Conservation (phyloP, 306 rosid species). For the Malus fusca region DNA sequence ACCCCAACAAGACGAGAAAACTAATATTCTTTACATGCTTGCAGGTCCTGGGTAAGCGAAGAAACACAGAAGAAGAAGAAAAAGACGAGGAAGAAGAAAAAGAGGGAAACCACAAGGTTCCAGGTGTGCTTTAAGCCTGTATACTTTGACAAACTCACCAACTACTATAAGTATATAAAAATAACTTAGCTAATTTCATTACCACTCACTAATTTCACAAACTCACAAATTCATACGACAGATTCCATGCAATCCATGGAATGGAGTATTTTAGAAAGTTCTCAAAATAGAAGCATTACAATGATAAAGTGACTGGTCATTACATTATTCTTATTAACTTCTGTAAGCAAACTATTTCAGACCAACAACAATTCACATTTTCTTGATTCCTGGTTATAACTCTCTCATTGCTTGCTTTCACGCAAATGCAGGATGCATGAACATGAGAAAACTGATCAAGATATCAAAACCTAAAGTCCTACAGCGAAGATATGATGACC, state of each 20-base stretch:
- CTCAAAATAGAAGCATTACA: not conserved
- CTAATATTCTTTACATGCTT: constrained; percentile 21
- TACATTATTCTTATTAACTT: not conserved
- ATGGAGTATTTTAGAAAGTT: not conserved
- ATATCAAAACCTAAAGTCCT: constrained; percentile 37
- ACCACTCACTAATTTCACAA: too few relatives aligned
- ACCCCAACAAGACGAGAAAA: not conserved
- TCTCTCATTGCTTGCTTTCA: constrained; percentile 14
- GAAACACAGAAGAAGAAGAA: constrained; percentile 28
- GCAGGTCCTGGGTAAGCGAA: constrained; percentile 50
- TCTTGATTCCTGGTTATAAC: not conserved
- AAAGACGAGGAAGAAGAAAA: constrained; percentile 28
- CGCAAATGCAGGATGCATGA: constrained; percentile 38
- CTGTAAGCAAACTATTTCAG: not conserved
- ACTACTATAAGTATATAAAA: not conserved
- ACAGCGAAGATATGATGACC: constrained; percentile 42
- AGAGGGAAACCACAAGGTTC: constrained; percentile 19
- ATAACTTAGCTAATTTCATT: not conserved
- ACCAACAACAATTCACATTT: not conserved
- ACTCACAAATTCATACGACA: not conserved
- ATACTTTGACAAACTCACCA: not conserved
- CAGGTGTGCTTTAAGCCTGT: constrained; percentile 36
- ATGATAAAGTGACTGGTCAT: not conserved
- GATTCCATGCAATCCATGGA: not conserved
- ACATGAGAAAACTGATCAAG: constrained; percentile 33